Conservation (phyloP, 805 yeast genomes). For the Ogataea henricii region DNA sequence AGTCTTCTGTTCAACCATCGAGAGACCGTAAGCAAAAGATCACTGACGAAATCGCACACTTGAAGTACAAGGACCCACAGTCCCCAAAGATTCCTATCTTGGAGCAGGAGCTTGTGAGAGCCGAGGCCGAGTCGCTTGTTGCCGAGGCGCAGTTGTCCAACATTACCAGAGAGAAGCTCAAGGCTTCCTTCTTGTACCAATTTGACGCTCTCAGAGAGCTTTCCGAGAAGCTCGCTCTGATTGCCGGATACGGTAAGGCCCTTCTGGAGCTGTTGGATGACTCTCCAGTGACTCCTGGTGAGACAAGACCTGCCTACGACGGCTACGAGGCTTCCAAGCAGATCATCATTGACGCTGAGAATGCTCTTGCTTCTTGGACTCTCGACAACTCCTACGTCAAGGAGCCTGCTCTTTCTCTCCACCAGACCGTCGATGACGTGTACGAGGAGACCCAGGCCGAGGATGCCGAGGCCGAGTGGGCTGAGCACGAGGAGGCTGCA, state of each 20-base stretch:
- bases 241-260: constrained; percentile 90
- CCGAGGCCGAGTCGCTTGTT: constrained; percentile 88
- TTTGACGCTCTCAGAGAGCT: constrained; percentile 84
- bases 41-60: constrained; percentile 80
- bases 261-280: constrained; percentile 80
- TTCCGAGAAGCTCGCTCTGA: constrained; percentile 81
- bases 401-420: constrained; percentile 82
- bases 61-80: constrained; percentile 84
- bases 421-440: constrained; percentile 68
- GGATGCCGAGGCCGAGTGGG: constrained; percentile 43
- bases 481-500: constrained; percentile 36
- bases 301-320: constrained; percentile 85
- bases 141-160: constrained; percentile 91
- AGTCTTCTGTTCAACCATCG: constrained; percentile 95
- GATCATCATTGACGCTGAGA: constrained; percentile 83
- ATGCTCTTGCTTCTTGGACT: constrained; percentile 90
- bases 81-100: constrained; percentile 77
- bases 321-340: constrained; percentile 89
- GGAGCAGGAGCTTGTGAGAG: constrained; percentile 88
- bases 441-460: constrained; percentile 48
- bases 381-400: constrained; percentile 92
- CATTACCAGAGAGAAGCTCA: constrained; percentile 83
- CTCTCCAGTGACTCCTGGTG: constrained; percentile 88
- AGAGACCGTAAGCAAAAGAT: constrained; percentile 84
- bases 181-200: constrained; percentile 81